Evolutionary conservation across 1,139 yeast genomes (phyloP), one percentile per base, ranked within the genome.

Genomic region (Hansenula sp.): DNA sequence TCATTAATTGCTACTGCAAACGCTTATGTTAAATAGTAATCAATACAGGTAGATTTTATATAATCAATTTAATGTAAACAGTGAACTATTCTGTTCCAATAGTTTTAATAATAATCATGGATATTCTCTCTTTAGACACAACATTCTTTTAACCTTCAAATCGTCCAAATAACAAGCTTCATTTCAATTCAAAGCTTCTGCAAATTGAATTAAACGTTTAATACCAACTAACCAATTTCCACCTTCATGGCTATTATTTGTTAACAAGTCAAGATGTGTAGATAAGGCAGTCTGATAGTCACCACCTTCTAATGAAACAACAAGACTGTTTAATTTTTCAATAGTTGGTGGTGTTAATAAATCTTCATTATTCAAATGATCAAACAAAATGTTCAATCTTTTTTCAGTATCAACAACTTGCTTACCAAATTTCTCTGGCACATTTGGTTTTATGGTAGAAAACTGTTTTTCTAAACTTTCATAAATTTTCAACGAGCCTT

Each of bases 151-250:
- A 9, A 21, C 5, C 9, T 9, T 21, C 9, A 9, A 21, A 21
- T 21, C 25, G 33, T 40, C 21, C 32, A 17, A 9, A 17, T 13
- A 16, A 21, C 18, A 15, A n/a, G n/a, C n/a, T 32, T 29, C 29
- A 2, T 19, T 27, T 41, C 28, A 50, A 36, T 36, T 42, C 36
- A 36, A 40, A 25, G 69, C 72, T 48, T 68, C 72, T 2, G 67
- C 79, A 81, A 93, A 86, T 49, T 85, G 87, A 50, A 93, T 81
- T 54, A 93, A 75, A 57, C 97, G 79, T 67, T 86, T 89, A 42
- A 93, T 84, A 57, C 99, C 99, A 24, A 88, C 81, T 70, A 88
- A 81, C 99, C 99, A 93, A 56, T 85, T 81, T 12, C 96, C 96
- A 52, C 87, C 80, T 63, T 91, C 96, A 36, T 77, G 81, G 41